Conservation (phyloP, 2,329 filamentous ascomycete species). For the Calonectria hongkongensis region DNA sequence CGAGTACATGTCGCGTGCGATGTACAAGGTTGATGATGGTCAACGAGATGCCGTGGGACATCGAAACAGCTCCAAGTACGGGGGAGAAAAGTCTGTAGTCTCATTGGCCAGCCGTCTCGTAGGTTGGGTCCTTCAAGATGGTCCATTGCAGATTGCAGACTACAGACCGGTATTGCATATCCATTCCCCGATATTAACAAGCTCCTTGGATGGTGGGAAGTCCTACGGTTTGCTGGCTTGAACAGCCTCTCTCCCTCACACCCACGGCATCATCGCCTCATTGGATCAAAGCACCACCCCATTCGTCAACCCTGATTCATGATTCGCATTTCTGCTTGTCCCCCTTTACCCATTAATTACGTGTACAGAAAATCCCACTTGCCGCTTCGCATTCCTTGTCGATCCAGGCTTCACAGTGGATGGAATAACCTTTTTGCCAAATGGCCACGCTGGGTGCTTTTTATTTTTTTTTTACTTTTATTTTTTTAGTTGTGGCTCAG, state of each 20-base stretch:
- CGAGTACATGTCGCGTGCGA: conserved; percentile 21
- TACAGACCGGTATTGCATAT: neutral
- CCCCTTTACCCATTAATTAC: conserved; percentile 26
- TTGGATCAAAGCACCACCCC: neutral
- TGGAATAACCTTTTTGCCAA: neutral
- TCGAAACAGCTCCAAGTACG: conserved; percentile 11
- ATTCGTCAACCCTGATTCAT: conserved; percentile 17
- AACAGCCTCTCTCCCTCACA: neutral
- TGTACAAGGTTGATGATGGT: conserved; percentile 13
- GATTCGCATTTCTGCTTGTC: conserved; percentile 8
- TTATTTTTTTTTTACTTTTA: too few relatives aligned
- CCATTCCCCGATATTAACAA: conserved; percentile 4
- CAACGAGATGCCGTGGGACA: conserved; percentile 20
- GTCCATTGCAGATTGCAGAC: neutral
- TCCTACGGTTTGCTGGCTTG: conserved; percentile 7
- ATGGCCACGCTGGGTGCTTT: neutral
- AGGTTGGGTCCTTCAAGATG: neutral
- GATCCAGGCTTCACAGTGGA: neutral
- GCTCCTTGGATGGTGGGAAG: neutral
- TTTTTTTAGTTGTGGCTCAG: neutral
- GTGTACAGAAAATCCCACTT: conserved; percentile 40
- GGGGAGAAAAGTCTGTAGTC: neutral
- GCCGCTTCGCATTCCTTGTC: conserved; percentile 31
- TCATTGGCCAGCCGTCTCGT: neutral
- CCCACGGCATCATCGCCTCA: conserved; percentile 1